Evolutionary conservation across 1,284 basidiomycete species (phyloP).

Genomic region (Prillingera fragicola): DNA sequence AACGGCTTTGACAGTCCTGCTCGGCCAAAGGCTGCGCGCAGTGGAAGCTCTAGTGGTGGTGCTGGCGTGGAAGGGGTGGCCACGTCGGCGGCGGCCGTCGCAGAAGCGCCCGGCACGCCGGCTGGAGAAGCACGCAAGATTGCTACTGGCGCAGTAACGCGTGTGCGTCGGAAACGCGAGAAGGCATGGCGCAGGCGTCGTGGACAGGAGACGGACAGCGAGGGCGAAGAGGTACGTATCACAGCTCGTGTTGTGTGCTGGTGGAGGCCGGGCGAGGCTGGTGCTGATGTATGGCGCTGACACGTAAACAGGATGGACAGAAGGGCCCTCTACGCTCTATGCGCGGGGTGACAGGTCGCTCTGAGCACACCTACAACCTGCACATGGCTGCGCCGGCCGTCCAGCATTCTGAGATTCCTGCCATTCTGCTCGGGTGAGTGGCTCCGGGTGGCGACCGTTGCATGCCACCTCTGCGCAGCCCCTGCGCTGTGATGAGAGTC

Average conservation of each 20-base stretch:
- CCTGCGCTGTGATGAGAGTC: background rate
- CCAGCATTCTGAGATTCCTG: conserved; percentile 47
- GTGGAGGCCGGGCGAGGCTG: background rate
- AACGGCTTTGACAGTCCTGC: conserved; percentile 21
- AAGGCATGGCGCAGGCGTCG: conserved; percentile 43
- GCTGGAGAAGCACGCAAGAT: too few relatives aligned
- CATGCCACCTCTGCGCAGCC: background rate
- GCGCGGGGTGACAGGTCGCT: background rate
- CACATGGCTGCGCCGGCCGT: conserved; percentile 37
- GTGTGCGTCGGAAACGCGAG: conserved; percentile 62
- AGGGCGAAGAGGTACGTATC: conserved; percentile 35
- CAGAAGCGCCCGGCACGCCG: too few relatives aligned
- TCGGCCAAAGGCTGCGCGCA: conserved; percentile 3
- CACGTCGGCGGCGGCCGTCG: background rate
- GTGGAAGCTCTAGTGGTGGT: background rate
- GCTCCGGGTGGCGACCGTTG: conserved; percentile 14
- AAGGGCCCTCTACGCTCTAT: background rate
- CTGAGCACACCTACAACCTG: conserved; percentile 39
- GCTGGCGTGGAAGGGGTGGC: background rate
- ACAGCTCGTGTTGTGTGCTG: background rate
- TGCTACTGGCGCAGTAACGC: conserved; percentile 62
- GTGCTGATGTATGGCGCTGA: background rate
- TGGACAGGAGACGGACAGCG: conserved; percentile 27
- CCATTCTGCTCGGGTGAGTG: conserved; percentile 67
- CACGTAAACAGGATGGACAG: background rate